Base-by-base conservation (phyloP, 768 basidiomycete species). In the Auricularia auricula-judae region DNA sequence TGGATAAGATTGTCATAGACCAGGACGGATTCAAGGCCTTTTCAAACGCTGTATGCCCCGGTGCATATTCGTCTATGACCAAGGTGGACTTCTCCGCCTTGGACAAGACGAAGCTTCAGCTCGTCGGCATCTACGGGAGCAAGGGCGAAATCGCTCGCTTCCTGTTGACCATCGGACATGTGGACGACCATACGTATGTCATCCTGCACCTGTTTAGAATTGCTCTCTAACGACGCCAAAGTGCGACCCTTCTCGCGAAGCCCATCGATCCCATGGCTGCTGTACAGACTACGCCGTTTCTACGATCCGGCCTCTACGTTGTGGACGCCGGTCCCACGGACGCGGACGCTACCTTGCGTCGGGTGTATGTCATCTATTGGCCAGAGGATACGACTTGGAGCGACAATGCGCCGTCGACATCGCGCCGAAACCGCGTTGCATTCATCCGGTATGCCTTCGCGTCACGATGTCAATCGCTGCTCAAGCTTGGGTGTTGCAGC, bases 1-100 rank as follows among this genome's bases (percentile, higher is more conserved):
- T 85, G 44, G 84, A 85, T 67, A 86, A 87, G 69, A 79, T 86
- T 36, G 81, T 86, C 70, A 86, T 87, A 35, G 75, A 76, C 1
- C 82, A 84, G 69, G 73, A 77, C 2, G 80, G 82, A 2, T 72
- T 86, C 12, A 72, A 74, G 65, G 66, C 73, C 2, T 79, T 86
- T 62, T 77, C 83, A 68, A 82, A 85, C 62, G 69, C 69, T 18
- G 58, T 85, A 8, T 75, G 68, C 47, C 82, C 85, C 0, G 79
- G 81, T 1, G 79, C 86, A 3, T 86, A 84, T 67, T 66, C 68
- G 1, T 82, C 82, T 0, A 73, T 85, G 61, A 84, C 82, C 1
- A 81, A 78, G 66, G 81, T 86, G 65, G 77, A 86, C 66, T 86
- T 87, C 71, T 77, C 77, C 54, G 70, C 72, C 0, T 73, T 86